phyloP scores from a whole-genome alignment of 2,329 filamentous ascomycete genomes.

The Balansia obtecta region DNA sequence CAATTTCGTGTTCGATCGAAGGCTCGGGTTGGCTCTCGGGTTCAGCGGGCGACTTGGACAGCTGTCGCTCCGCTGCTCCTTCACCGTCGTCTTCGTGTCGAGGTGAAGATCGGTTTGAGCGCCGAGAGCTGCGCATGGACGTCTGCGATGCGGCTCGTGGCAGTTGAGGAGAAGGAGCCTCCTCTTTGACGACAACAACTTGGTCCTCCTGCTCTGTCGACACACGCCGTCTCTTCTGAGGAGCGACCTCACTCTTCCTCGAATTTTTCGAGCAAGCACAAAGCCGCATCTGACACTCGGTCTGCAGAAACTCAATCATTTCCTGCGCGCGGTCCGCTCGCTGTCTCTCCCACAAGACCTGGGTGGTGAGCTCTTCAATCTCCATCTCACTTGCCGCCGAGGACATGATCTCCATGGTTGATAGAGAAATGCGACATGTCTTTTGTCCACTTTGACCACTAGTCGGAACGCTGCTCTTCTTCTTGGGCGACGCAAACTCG shows the following conservation, averaged over 20 bases:
- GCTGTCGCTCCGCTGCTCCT: background rate
- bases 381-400: slow-evolving; percentile 45
- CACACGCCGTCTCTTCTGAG: slow-evolving; percentile 10
- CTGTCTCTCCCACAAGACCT: slow-evolving; percentile 46
- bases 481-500: slow-evolving; percentile 50
- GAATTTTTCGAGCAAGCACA: slow-evolving; percentile 41
- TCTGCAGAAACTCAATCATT: slow-evolving; percentile 62
- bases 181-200: slow-evolving; percentile 6
- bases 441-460: slow-evolving; percentile 19
- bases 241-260: slow-evolving; percentile 8
- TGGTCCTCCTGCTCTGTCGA: slow-evolving; percentile 3
- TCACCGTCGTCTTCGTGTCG: background rate
- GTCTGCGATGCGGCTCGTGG: slow-evolving; percentile 5
- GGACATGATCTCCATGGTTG: slow-evolving; percentile 37
- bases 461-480: slow-evolving; percentile 18
- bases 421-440: slow-evolving; percentile 33
- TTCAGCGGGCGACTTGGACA: background rate
- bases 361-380: slow-evolving; percentile 40
- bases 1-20: slow-evolving; percentile 13
- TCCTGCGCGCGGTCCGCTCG: slow-evolving; percentile 58
- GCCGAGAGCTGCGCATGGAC: background rate
- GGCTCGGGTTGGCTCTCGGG: slow-evolving; percentile 10
- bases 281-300: slow-evolving; percentile 58
- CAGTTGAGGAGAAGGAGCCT: slow-evolving; percentile 22
- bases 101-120: background rate